These are phyloP conservation scores for Lipomyces sp. DNA, from an alignment of 805 yeast species.

Conservation along the genomic window DNA sequence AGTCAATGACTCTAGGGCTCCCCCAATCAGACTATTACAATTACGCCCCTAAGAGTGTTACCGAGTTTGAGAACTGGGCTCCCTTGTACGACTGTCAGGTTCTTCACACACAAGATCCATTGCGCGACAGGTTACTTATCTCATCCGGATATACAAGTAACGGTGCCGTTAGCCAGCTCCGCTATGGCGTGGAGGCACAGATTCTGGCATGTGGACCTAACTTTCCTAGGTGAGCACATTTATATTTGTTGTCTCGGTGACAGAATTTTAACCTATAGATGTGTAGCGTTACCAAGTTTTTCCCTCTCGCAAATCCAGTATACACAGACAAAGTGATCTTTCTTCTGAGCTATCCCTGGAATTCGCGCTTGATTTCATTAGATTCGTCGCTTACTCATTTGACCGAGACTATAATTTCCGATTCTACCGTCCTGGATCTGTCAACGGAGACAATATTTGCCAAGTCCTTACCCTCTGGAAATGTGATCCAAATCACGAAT, in stretches of 20 bases:
- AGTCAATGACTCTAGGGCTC: too few relatives aligned
- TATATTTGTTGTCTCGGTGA: slow-evolving; percentile 4
- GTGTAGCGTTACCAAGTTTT: neutral
- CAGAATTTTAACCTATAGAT: slow-evolving; percentile 8
- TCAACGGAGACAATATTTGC: slow-evolving; percentile 8
- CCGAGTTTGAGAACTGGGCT: slow-evolving; percentile 15
- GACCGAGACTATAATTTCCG: too few relatives aligned
- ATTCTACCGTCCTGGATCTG: neutral
- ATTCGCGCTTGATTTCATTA: neutral
- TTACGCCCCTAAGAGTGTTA: too few relatives aligned
- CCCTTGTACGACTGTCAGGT: slow-evolving; percentile 18
- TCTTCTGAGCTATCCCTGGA: neutral
- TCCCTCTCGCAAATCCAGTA: neutral
- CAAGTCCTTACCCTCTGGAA: slow-evolving; percentile 3
- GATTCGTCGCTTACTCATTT: too few relatives aligned
- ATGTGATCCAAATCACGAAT: slow-evolving; percentile 12
- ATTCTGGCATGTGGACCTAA: slow-evolving; percentile 9
- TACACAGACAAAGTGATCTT: neutral
- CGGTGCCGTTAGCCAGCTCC: slow-evolving; percentile 15
- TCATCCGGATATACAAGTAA: slow-evolving; percentile 11
- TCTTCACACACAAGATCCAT: slow-evolving; percentile 4
- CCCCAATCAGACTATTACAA: too few relatives aligned
- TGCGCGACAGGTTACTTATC: slow-evolving; percentile 11
- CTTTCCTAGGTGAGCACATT: neutral
- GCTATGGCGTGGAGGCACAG: slow-evolving; percentile 18